phyloP scores from a whole-genome alignment of 164 flowering plant species.

The Macadamia tetraphylla region DNA sequence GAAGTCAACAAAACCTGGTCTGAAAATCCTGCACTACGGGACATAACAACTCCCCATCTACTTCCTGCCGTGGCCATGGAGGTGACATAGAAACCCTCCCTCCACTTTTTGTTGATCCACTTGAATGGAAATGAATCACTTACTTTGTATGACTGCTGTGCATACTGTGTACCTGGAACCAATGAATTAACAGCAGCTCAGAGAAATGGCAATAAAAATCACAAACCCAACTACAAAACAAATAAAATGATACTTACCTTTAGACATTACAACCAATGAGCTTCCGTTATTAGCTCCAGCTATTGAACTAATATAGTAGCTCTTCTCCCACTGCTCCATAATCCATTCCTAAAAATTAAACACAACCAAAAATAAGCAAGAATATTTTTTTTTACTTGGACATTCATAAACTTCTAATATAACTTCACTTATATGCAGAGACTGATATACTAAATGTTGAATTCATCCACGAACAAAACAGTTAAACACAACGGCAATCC shows the following conservation, averaged over 20 bases:
- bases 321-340: constrained; percentile 96
- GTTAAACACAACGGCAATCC: background rate
- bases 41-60: constrained; percentile 92
- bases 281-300: constrained; percentile 85
- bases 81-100: constrained; percentile 83
- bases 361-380: background rate
- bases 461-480: background rate
- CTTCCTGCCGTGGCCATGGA: constrained; percentile 87
- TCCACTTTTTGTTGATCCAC: constrained; percentile 96
- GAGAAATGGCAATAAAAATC: background rate
- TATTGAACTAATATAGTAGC: constrained; percentile 77
- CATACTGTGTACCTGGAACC: constrained; percentile 59
- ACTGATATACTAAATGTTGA: constrained; percentile 19
- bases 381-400: constrained; percentile 58
- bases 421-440: background rate
- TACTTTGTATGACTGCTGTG: constrained; percentile 91
- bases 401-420: constrained; percentile 6
- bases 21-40: constrained; percentile 83
- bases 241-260: constrained; percentile 44
- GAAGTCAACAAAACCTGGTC: constrained; percentile 48
- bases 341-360: constrained; percentile 76
- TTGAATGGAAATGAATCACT: constrained; percentile 87
- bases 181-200: background rate
- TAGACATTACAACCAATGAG: constrained; percentile 93
- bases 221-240: background rate